Percentiles rank a stretch among this genome's conserved stretches.
Evolutionary conservation across 768 basidiomycete genomes (phyloP).

Genomic region (Phaeolepiota aurea): DNA sequence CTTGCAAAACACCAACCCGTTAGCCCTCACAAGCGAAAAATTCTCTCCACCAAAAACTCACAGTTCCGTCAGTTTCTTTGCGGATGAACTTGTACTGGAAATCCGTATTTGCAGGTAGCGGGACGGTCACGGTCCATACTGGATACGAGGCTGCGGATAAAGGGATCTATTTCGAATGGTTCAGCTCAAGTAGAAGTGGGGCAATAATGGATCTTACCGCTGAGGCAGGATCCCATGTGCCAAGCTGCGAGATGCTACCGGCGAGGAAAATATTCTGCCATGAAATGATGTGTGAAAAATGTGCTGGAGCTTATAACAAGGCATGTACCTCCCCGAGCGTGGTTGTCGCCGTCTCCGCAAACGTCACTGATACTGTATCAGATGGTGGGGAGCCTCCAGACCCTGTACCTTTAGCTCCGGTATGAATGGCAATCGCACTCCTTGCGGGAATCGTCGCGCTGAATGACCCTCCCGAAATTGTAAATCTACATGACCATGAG

Average conservation of each 20-base stretch:
- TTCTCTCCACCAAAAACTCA: conserved; percentile 4
- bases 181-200: conserved; percentile 1
- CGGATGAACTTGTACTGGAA: conserved; percentile 60
- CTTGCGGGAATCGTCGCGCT: conserved; percentile 40
- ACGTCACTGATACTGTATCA: conserved; percentile 31
- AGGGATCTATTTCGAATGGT: conserved; percentile 27
- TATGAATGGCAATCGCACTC: conserved; percentile 50
- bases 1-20: conserved; percentile 14
- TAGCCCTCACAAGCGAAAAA: neutral
- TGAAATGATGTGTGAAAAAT: too few relatives aligned
- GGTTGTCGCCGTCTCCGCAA: conserved; percentile 48
- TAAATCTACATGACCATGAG: conserved; percentile 23
- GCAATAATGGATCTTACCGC: conserved; percentile 25
- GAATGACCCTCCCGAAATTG: conserved; percentile 42
- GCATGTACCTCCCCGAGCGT: conserved; percentile 43
- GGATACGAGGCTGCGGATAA: conserved; percentile 46
- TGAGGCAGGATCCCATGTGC: conserved; percentile 38
- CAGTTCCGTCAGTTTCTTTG: conserved; percentile 24
- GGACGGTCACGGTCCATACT: conserved; percentile 42
- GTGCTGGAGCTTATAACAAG: conserved; percentile 2
- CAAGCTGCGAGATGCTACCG: conserved; percentile 48
- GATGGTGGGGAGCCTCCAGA: conserved; percentile 10
- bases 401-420: conserved; percentile 28
- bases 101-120: conserved; percentile 36
- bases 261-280: conserved; percentile 50